Conservation (phyloP, 768 basidiomycete genomes). For the Cytidiella melzeri region DNA sequence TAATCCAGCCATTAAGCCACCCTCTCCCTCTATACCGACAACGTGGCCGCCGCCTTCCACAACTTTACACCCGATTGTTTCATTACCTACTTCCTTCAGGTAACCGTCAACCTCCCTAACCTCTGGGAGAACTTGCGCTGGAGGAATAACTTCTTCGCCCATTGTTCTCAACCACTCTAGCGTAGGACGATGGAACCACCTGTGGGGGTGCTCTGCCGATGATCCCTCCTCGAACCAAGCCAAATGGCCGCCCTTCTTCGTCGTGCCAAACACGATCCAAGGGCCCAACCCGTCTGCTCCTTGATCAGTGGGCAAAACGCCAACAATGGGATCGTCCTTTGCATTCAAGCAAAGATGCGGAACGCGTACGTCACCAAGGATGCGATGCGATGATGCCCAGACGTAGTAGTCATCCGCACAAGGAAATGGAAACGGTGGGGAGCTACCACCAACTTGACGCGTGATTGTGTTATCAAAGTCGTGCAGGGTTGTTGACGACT, state of each 20-base stretch:
- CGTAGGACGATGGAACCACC: conserved; percentile 70
- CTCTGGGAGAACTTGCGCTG: conserved; percentile 24
- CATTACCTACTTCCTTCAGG: conserved; percentile 50
- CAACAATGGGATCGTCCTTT: conserved; percentile 72
- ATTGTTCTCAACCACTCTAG: conserved; percentile 64
- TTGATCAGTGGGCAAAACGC: conserved; percentile 51
- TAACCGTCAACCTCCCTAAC: conserved; percentile 54
- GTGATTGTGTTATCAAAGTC: conserved; percentile 62
- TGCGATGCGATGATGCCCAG: conserved; percentile 54
- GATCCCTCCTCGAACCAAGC: conserved; percentile 68
- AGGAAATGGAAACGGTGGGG: conserved; percentile 39
- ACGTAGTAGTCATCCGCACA: conserved; percentile 41
- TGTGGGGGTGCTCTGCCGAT: conserved; percentile 19
- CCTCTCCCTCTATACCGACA: conserved; percentile 46
- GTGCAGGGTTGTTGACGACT: conserved; percentile 45
- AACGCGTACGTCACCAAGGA: conserved; percentile 53
- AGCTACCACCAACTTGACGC: conserved; percentile 61
- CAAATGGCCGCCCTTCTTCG: conserved; percentile 66
- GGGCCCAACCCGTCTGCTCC: conserved; percentile 35
- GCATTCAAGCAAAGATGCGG: conserved; percentile 76
- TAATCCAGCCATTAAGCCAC: conserved; percentile 56
- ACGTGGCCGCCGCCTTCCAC: conserved; percentile 48
- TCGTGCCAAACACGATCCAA: conserved; percentile 55
- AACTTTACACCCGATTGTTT: conserved; percentile 52
- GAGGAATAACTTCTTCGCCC: conserved; percentile 43